Evolutionary conservation across 2,329 filamentous ascomycete species (phyloP), one percentile per base, ranked within the genome.

Genomic region (Nemania sp.): DNA sequence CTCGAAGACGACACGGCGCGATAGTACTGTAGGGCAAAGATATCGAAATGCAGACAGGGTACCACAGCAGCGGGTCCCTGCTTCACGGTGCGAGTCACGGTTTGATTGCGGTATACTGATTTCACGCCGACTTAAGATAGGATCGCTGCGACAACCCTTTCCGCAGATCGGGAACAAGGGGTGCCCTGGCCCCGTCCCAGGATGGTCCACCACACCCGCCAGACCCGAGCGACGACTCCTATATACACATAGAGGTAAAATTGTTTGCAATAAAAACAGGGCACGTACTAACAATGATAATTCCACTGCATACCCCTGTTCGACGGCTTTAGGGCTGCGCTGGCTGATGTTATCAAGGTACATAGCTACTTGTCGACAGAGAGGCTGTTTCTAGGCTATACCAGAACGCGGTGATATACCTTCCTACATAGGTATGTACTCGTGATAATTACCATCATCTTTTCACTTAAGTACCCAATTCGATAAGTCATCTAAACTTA

Each of bases 161-260:
- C 49, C 60, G 60, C 49, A 57, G 51, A 63, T 59, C 60, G 50
- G 60, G 45, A 57, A 46, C 57, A 63, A 42, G 57, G 60, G 47
- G 34, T 9, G 3, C 39, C 51, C 51, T 25, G 34, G 29, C 10
- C 10, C 11, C 42, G 29, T 32, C 13, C 9, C 2, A 17, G 6
- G 17, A 9, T 2, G 15, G 25, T 17, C 10, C 18, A 10, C 9
- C 25, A 60, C 60, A 60, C 57, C 25, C 51, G 11, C 40, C 21
- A 32, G 55, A 56, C 46, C 34, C 18, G 13, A 20, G 21, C 32
- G 35, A 20, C 20, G 15, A 29, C 29, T n/a, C 34, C 25, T 25
- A 10, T 2, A 32, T 7, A 35, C 2, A 25, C n/a, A 39, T 39
- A 39, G 4, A 13, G 12, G 11, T 39, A n/a, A 12, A 39, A 13